These are phyloP conservation scores for Arthromyces matolae DNA, from an alignment of 768 basidiomycete species.

Conservation along the genomic window DNA sequence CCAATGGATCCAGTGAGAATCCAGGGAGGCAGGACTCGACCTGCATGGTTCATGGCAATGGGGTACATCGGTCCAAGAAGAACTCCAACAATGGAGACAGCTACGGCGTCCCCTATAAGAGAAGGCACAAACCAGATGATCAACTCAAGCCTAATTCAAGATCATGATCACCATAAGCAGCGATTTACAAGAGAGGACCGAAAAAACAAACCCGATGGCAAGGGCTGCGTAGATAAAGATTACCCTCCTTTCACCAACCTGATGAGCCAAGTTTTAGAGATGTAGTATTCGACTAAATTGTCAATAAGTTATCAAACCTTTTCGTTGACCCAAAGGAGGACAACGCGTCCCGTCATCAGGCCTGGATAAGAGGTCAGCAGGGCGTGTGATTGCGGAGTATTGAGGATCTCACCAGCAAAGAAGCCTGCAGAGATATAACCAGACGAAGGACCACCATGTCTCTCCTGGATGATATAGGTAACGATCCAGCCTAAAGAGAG, in stretches of 20 bases:
- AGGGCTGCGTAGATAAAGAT: slow-evolving; percentile 50
- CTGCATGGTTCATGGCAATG: slow-evolving; percentile 67
- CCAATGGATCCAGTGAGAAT: slow-evolving; percentile 63
- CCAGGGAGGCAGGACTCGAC: slow-evolving; percentile 66
- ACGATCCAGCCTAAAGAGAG: slow-evolving; percentile 60
- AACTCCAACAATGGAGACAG: slow-evolving; percentile 61
- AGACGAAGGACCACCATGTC: slow-evolving; percentile 34
- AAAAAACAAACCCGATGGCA: slow-evolving; percentile 40
- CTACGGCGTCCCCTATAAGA: slow-evolving; percentile 59
- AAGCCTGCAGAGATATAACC: slow-evolving; percentile 27
- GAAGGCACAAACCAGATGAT: slow-evolving; percentile 69
- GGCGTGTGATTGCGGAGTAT: background rate
- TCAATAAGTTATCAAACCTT: no score
- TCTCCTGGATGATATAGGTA: slow-evolving; percentile 44
- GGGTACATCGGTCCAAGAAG: slow-evolving; percentile 78
- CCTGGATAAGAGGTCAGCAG: slow-evolving; percentile 30
- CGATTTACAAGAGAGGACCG: background rate
- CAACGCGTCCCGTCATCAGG: slow-evolving; percentile 52
- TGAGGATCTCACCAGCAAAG: slow-evolving; percentile 18
- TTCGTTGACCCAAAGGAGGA: slow-evolving; percentile 52
- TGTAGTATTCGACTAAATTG: no score
- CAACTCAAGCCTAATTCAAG: slow-evolving; percentile 48
- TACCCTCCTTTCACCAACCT: slow-evolving; percentile 54
- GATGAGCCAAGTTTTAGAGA: background rate
- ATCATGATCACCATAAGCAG: background rate